phyloP scores from a whole-genome alignment of 2,329 filamentous ascomycete genomes.

The Pyrenophora teres region DNA sequence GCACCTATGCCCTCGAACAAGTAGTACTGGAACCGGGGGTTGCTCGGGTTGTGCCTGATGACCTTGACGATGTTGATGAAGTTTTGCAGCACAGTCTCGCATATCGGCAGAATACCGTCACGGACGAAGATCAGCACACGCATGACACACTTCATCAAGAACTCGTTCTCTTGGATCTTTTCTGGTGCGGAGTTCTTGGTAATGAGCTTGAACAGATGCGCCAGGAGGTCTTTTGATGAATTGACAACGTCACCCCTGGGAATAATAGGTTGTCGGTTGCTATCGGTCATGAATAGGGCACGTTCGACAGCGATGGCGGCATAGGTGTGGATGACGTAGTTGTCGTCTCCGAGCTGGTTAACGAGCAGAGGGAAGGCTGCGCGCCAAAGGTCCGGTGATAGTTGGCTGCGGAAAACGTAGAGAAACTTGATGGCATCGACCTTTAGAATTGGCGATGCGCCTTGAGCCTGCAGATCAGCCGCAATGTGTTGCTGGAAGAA shows the following conservation, averaged over 20 bases:
- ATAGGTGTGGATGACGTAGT: conserved; percentile 98
- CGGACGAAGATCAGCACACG: conserved; percentile 92
- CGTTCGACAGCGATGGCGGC: conserved; percentile 96
- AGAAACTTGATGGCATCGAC: conserved; percentile 98
- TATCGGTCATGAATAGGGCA: conserved; percentile 81
- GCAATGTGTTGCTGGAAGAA: conserved; percentile 96
- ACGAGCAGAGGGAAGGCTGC: conserved; percentile 87
- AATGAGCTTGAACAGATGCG: conserved; percentile 89
- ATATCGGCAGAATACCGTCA: conserved; percentile 74
- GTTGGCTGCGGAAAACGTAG: conserved; percentile 93
- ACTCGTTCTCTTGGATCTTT: conserved; percentile 98
- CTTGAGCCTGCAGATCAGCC: conserved; percentile 76
- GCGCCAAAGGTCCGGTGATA: conserved; percentile 91
- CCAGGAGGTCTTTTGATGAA: conserved; percentile 81
- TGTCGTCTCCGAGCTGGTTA: conserved; percentile 83
- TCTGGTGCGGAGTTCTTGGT: conserved; percentile 81
- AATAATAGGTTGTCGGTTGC: conserved; percentile 77
- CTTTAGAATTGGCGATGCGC: conserved; percentile 83
- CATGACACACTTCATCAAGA: conserved; percentile 98
- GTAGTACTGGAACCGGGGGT: conserved; percentile 97
- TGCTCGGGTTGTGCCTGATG: conserved; percentile 93
- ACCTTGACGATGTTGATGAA: conserved; percentile 88
- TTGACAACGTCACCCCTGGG: conserved; percentile 76
- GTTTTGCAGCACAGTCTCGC: conserved; percentile 79
- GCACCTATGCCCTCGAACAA: conserved; percentile 95